phyloP scores from a whole-genome alignment of 1,284 basidiomycete species.

The Ceratobasidium sp. region DNA sequence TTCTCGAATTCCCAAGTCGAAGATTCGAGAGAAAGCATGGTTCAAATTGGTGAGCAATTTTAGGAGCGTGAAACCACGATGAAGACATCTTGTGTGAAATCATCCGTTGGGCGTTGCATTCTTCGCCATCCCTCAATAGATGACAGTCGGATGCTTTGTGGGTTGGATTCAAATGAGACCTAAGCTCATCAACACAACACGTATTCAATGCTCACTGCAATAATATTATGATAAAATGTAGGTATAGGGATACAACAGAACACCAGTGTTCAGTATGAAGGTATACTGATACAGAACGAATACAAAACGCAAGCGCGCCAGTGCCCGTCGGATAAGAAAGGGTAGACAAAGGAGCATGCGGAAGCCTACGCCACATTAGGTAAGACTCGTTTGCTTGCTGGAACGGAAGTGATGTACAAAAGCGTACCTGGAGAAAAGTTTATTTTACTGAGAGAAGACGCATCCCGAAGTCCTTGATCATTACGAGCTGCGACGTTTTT shows the following conservation, averaged over 20 bases:
- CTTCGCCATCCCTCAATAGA: too few relatives aligned
- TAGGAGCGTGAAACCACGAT: too few relatives aligned
- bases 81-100: too few relatives aligned
- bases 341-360: not conserved
- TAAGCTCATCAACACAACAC: too few relatives aligned
- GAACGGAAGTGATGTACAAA: not conserved
- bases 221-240: not conserved
- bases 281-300: too few relatives aligned
- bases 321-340: not conserved
- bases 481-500: conserved; percentile 36
- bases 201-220: too few relatives aligned
- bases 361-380: not conserved
- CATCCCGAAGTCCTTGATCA: conserved; percentile 36
- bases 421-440: conserved; percentile 18
- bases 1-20: too few relatives aligned
- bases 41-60: too few relatives aligned
- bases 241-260: not conserved
- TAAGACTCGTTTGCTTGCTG: not conserved
- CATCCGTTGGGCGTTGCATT: too few relatives aligned
- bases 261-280: not conserved
- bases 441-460: conserved; percentile 34
- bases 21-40: too few relatives aligned
- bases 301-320: not conserved
- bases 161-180: too few relatives aligned
- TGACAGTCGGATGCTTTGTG: too few relatives aligned